Base-by-base conservation (phyloP, 768 basidiomycete genomes). In the Lepiota subincarnata region DNA sequence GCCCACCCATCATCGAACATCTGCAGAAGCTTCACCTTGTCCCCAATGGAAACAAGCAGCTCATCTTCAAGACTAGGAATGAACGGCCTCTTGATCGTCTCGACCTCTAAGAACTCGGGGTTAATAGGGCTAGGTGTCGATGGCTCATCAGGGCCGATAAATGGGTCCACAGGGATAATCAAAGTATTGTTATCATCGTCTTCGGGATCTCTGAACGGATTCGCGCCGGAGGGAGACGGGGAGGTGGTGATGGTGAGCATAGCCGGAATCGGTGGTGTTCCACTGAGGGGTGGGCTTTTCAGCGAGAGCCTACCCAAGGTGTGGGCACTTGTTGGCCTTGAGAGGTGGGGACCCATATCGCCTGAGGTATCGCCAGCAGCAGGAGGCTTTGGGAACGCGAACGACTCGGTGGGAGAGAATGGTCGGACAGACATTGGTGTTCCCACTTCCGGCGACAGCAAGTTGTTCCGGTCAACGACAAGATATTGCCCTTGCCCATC, bases 1-100 rank as follows among this genome's bases (percentile, higher is more conserved):
- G 79, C 80, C 87, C 87, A 89, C 0, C 86, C 87, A 59, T 89
- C 87, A 53, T 86, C 81, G 61, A 82, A 89, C 19, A 78, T 60
- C 45, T 71, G 67, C 10, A 84, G 4, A 26, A 89, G 66, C 60
- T 67, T 77, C 10, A 88, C 79, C 4, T 60, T 59, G 45, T 88
- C 85, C 0, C 77, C 79, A 0, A 70, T 68, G 0, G 19, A 36
- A 1, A 87, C 83, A 0, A 64, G 55, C 2, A 90, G 62, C 63
- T 90, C 87, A 58, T 89, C 87, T 2, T 70, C 65, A 18, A 81
- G 68, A 0, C 78, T 76, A 16, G 82, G 79, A 36, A 66, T 55
- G 65, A 85, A 89, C 3, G 82, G 79, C 12, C 84, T 73, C 45
- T 69, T 66, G 54, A 88, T 72, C 11, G 65, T 70, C 61, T 85